phyloP scores from a whole-genome alignment of 495 filamentous ascomycete genomes.

The Clohesyomyces aquaticus region DNA sequence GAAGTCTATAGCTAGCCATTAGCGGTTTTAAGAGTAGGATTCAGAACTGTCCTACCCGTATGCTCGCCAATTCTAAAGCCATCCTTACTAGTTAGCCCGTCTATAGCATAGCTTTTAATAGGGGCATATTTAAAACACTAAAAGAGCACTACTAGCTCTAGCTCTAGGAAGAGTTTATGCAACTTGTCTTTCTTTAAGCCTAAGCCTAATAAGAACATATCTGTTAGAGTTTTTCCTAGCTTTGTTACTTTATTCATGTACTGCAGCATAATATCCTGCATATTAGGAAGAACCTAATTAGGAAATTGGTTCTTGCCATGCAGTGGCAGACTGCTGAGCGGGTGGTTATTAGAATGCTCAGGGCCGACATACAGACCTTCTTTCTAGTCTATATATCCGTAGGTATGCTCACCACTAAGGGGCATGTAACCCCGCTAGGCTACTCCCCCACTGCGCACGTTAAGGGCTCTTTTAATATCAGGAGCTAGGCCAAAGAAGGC shows the following conservation, averaged over 20 bases:
- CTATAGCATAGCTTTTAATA: background rate
- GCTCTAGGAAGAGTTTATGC: background rate
- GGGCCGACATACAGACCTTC: constrained; percentile 8
- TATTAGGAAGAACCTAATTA: constrained; percentile 10
- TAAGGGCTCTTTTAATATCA: background rate
- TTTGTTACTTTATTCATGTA: constrained; percentile 9
- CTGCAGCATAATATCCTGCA: constrained; percentile 1
- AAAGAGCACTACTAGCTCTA: constrained; percentile 6
- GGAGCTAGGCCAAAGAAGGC: constrained; percentile 6
- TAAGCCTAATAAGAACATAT: constrained; percentile 9
- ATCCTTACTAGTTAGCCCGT: background rate
- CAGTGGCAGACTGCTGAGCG: constrained; percentile 13
- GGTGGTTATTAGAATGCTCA: constrained; percentile 9
- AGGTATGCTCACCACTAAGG: constrained; percentile 3
- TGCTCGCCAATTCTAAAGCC: constrained; percentile 4
- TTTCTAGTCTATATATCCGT: constrained; percentile 6
- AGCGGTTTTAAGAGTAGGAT: background rate
- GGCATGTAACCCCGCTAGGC: constrained; percentile 6
- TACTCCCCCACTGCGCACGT: constrained; percentile 1
- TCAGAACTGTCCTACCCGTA: background rate
- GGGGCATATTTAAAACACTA: constrained; percentile 2
- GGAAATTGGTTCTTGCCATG: constrained; percentile 15
- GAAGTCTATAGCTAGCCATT: constrained; percentile 7
- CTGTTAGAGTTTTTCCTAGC: constrained; percentile 9
- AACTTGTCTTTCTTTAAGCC: constrained; percentile 9